Evolutionary conservation across 1,284 basidiomycete genomes (phyloP).

Genomic region (Ceratobasidium sp.): DNA sequence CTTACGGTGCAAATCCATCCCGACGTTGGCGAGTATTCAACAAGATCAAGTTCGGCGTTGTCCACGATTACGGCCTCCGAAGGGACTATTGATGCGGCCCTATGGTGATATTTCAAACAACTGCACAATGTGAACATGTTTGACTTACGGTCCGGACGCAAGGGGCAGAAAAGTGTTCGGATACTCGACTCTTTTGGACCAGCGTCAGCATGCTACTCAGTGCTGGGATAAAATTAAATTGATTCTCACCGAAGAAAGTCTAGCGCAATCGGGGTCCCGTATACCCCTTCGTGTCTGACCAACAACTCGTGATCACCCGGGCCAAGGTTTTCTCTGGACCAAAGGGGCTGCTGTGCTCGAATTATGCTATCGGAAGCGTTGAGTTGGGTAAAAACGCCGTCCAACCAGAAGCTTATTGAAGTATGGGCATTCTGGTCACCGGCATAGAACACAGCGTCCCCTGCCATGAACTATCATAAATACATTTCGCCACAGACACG

Average conservation of each 20-base stretch:
- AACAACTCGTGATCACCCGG: conserved; percentile 8
- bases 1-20: not conserved
- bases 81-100: conserved; percentile 5
- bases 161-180: not conserved
- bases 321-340: not conserved
- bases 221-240: not conserved
- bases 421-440: not conserved
- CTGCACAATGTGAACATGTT: too few relatives aligned
- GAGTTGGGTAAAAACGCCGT: not conserved
- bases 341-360: not conserved
- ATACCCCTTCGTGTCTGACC: not conserved
- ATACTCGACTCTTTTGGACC: not conserved
- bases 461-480: not conserved
- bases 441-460: not conserved
- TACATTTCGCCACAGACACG: too few relatives aligned
- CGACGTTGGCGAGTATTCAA: not conserved
- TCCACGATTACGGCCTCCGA: not conserved
- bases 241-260: conserved; percentile 12
- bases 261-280: not conserved
- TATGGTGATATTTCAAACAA: not conserved
- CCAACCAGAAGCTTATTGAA: not conserved
- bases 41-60: not conserved
- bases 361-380: not conserved
- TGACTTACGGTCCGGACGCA: conserved; percentile 7
- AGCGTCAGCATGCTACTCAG: not conserved